Evolutionary conservation across 495 filamentous ascomycete species (phyloP).

Genomic region (Pyrenula aspistea): DNA sequence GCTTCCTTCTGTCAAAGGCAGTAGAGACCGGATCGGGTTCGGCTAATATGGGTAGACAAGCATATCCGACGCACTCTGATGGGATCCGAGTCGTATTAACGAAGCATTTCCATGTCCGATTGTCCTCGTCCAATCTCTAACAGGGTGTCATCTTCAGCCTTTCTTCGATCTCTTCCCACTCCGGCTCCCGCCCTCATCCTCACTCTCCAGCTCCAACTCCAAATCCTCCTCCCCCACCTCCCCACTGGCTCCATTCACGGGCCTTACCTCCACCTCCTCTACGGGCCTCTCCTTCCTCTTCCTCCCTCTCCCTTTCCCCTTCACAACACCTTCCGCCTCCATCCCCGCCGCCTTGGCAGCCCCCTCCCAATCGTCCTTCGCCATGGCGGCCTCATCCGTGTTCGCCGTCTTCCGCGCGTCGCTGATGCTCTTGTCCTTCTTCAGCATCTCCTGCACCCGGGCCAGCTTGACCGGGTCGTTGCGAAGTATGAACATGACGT

Average conservation of each 20-base stretch:
- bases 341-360: slow-evolving; percentile 2
- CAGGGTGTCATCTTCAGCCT: too few relatives aligned
- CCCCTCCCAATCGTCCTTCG: slow-evolving; percentile 1
- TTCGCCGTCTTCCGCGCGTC: slow-evolving; percentile 47
- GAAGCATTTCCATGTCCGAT: too few relatives aligned
- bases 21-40: too few relatives aligned
- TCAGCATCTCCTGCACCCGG: slow-evolving; percentile 75
- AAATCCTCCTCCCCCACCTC: neutral
- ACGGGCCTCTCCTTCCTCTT: slow-evolving; percentile 6
- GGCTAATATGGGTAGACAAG: too few relatives aligned
- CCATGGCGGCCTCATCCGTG: slow-evolving; percentile 39
- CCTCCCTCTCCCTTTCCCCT: slow-evolving; percentile 4
- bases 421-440: slow-evolving; percentile 69
- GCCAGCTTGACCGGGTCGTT: slow-evolving; percentile 76
- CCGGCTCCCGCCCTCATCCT: neutral
- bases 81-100: too few relatives aligned
- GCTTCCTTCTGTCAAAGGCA: too few relatives aligned
- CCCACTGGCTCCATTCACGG: neutral
- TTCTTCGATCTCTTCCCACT: neutral
- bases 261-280: neutral
- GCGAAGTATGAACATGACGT: slow-evolving; percentile 87
- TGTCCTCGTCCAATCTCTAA: too few relatives aligned
- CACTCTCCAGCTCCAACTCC: neutral
- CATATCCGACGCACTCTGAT: too few relatives aligned
- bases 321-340: neutral